These are phyloP conservation scores for Triticum aestivum DNA, from an alignment of 176 grass and related monocot species.

Conservation along the genomic window IWGSC_CS_RefSeq_v2.1 NC_057806.1:673924309-673924808, in stretches of 20 bases:
- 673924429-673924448: background rate
- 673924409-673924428: conserved; percentile 6
- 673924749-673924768: too few species aligned
- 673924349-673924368: conserved; percentile 29
- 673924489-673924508: background rate
- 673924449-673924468: background rate
- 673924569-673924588: too few species aligned
- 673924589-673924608: background rate
- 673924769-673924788: background rate
- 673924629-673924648: background rate
- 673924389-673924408: conserved; percentile 23
- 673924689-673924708: background rate
- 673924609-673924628: background rate
- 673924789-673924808: conserved; percentile 11
- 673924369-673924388: conserved; percentile 16
- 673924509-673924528: too few species aligned
- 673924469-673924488: background rate
- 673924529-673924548: too few species aligned
- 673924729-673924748: too few species aligned
- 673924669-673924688: background rate
- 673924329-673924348: conserved; percentile 30
- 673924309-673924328: conserved; percentile 24
- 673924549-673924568: too few species aligned
- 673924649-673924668: background rate
- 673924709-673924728: background rate